phyloP scores from a whole-genome alignment of 345 rosid genomes.

The Syzygium aromaticum region DNA sequence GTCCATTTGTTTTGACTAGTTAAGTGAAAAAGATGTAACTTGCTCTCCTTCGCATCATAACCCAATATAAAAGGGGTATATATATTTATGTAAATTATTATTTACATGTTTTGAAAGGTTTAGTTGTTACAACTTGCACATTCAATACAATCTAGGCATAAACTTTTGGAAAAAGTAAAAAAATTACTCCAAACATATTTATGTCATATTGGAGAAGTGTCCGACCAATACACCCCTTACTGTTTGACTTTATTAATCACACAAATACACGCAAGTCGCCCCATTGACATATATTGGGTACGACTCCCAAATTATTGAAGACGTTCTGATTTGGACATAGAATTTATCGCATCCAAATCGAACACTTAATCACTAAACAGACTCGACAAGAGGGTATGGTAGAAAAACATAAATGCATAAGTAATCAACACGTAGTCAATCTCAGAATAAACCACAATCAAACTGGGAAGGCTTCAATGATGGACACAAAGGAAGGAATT shows the following conservation, averaged over 20 bases:
- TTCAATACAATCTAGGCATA: neutral
- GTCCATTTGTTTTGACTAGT: neutral
- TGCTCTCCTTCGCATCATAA: no score
- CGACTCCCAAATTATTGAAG: neutral
- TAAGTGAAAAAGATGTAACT: neutral
- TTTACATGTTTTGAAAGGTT: neutral
- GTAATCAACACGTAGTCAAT: neutral
- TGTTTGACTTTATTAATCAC: neutral
- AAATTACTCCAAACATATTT: neutral
- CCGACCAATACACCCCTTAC: no score
- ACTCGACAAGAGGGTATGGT: neutral
- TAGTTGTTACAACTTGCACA: neutral
- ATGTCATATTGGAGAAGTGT: no score
- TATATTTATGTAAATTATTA: neutral
- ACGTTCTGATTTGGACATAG: neutral
- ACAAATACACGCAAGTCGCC: neutral
- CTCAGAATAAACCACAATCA: neutral
- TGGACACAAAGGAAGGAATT: constrained; percentile 5
- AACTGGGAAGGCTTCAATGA: constrained; percentile 15
- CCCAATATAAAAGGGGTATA: no score
- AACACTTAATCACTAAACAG: neutral
- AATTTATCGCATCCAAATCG: neutral
- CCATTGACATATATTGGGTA: neutral
- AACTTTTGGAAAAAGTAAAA: neutral
- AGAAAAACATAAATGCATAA: neutral